Evolutionary conservation across 2,329 filamentous ascomycete genomes (phyloP).

Genomic region (Colletotrichum theobromicola): DNA sequence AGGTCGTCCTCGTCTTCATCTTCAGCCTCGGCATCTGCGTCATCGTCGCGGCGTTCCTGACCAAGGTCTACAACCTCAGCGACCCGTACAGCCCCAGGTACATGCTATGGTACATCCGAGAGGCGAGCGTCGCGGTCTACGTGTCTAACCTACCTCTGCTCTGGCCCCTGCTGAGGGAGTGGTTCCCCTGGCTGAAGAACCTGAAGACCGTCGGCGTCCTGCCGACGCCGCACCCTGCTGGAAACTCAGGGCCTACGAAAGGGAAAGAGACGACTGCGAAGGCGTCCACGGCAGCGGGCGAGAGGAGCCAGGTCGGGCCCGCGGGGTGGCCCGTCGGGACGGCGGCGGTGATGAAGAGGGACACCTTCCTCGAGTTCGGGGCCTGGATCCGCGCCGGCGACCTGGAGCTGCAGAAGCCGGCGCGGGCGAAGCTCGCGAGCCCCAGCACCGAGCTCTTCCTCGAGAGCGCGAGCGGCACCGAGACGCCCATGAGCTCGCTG

Average conservation of each 20-base stretch:
- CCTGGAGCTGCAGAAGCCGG: not conserved
- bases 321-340: not conserved
- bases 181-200: constrained; percentile 7
- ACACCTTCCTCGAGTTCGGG: not conserved
- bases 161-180: constrained; percentile 54
- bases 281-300: not conserved
- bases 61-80: constrained; percentile 49
- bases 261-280: not conserved
- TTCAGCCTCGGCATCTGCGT: constrained; percentile 57
- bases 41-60: constrained; percentile 44
- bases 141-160: constrained; percentile 59
- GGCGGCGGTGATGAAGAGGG: not conserved
- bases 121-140: constrained; percentile 56
- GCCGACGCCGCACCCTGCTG: not conserved
- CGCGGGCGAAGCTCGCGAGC: not conserved
- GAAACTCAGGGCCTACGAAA: not conserved
- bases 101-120: constrained; percentile 58
- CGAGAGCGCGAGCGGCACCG: not conserved
- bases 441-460: not conserved
- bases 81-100: constrained; percentile 31
- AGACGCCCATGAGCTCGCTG: not conserved
- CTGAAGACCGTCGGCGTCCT: not conserved
- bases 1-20: constrained; percentile 48
- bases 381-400: not conserved
- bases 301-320: not conserved